Percentiles rank a stretch among this genome's conserved stretches.
Conservation (phyloP, 495 filamentous ascomycete genomes). For the Rostrohypoxylon terebratum region DNA sequence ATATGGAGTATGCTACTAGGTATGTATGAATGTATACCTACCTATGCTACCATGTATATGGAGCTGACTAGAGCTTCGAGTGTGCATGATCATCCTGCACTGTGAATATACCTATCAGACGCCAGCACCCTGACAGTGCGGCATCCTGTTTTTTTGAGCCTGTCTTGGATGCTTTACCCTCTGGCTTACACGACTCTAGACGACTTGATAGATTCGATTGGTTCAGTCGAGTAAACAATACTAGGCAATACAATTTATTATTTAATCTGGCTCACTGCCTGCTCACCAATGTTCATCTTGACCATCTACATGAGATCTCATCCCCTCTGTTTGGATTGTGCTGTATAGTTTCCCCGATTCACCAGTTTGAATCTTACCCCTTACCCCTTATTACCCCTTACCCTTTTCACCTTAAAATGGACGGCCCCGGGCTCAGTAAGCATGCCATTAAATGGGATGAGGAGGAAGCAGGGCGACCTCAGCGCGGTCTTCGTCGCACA, state of each 20-base stretch:
- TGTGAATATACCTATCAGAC: conserved; percentile 23
- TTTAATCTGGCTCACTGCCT: conserved; percentile 1
- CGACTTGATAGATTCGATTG: not conserved
- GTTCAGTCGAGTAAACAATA: not conserved
- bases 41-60: not conserved
- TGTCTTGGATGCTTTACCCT: not conserved
- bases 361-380: not conserved
- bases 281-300: not conserved
- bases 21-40: no score
- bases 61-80: conserved; percentile 26
- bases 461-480: conserved; percentile 38
- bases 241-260: conserved; percentile 11
- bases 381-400: no score
- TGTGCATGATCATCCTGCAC: conserved; percentile 34
- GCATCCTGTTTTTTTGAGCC: conserved; percentile 40
- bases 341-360: conserved; percentile 6
- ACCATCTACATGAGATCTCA: not conserved
- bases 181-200: not conserved
- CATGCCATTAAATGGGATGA: conserved; percentile 51
- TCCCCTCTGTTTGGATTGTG: not conserved
- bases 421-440: conserved; percentile 42
- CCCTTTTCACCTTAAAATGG: no score
- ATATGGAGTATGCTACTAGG: conserved; percentile 16
- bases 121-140: conserved; percentile 40
- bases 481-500: conserved; percentile 44